Base-by-base conservation (phyloP, 108 stramenopile genomes). In the Cylindrotheca fusiformis region DNA sequence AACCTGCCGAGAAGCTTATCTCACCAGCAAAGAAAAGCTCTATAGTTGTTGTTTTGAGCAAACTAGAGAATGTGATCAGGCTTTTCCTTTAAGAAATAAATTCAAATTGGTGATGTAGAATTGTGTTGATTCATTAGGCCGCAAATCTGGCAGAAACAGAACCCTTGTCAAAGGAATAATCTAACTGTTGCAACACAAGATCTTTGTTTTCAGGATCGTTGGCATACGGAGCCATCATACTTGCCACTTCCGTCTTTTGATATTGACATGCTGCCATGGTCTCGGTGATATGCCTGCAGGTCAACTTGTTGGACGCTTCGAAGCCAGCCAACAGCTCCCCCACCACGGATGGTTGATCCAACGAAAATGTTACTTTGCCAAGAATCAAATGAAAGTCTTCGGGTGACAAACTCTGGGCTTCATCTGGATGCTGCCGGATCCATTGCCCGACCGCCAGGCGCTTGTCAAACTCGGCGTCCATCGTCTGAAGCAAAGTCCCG, bases 131-230 rank as follows among this genome's bases (percentile, higher is more conserved):
- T n/a, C n/a, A n/a, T n/a, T n/a, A n/a, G n/a, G n/a, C n/a, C n/a
- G n/a, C n/a, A n/a, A 41, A 41, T 14, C 14, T 41, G 6, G 36
- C 36, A 14, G 36, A 41, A 10, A 41, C 36, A 6, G 36, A 41
- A 41, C 14, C 26, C 45, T 52, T 3, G 14, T 67, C 66, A 50
- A 67, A 67, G 19, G 48, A 49, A 10, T 31, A 63, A 32, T 67
- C 54, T 10, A 67, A 44, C 4, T 25, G 14, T 14, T 45, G 23
- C 55, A 67, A 21, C 12, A 67, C 57, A 32, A n/a, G 18, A 1
- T 67, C 56, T 27, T 67, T 67, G 26, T 67, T 67, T 27, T 67
- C 47, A 1, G 66, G 66, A 58, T 67, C 66, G 5, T 18, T 58
- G 10, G 47, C 66, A 27, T 67, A 58, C 20, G 66, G 66, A 30